A percentile compares a stretch with the other conserved stretches of the same genome.
Conservation (phyloP, 331 rosid species). For the Arachis monticola region DNA sequence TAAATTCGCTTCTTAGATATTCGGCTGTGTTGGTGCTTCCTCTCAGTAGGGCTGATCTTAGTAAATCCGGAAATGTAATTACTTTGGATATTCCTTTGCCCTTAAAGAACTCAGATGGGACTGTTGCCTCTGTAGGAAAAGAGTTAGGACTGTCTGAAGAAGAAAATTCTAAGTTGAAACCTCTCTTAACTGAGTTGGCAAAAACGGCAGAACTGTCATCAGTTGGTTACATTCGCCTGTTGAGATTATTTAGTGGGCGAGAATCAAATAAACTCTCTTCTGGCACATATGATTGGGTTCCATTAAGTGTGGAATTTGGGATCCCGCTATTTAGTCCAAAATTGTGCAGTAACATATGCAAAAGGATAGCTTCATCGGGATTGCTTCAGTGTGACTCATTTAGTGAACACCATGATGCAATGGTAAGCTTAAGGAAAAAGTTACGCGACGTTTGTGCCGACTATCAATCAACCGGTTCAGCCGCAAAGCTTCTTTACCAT, state of each 20-base stretch:
- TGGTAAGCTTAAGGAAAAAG: slow-evolving; percentile 82
- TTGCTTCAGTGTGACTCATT: slow-evolving; percentile 78
- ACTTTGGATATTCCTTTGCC: slow-evolving; percentile 95
- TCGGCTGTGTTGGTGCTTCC: slow-evolving; percentile 95
- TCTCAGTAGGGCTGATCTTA: slow-evolving; percentile 76
- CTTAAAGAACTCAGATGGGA: slow-evolving; percentile 80
- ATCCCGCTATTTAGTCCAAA: slow-evolving; percentile 90
- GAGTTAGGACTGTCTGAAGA: slow-evolving; percentile 68
- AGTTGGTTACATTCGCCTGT: slow-evolving; percentile 83
- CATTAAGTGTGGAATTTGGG: slow-evolving; percentile 90
- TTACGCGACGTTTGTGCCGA: slow-evolving; percentile 80
- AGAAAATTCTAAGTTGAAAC: slow-evolving; percentile 67
- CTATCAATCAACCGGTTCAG: slow-evolving; percentile 84
- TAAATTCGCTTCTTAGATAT: slow-evolving; percentile 81
- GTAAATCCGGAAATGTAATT: slow-evolving; percentile 64
- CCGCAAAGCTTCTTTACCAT: slow-evolving; percentile 87
- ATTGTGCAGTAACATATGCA: slow-evolving; percentile 73
- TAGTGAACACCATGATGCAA: slow-evolving; percentile 77
- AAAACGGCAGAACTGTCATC: slow-evolving; percentile 73
- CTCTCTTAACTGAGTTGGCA: slow-evolving; percentile 67
- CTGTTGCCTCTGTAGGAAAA: slow-evolving; percentile 65
- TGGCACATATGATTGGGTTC: slow-evolving; percentile 86
- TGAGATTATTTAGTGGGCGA: slow-evolving; percentile 71
- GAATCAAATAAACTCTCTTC: slow-evolving; percentile 54
- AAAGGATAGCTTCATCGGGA: slow-evolving; percentile 78